Evolutionary conservation across 495 filamentous ascomycete species (phyloP).

Genomic region (Aspergillus saccharolyticus): DNA sequence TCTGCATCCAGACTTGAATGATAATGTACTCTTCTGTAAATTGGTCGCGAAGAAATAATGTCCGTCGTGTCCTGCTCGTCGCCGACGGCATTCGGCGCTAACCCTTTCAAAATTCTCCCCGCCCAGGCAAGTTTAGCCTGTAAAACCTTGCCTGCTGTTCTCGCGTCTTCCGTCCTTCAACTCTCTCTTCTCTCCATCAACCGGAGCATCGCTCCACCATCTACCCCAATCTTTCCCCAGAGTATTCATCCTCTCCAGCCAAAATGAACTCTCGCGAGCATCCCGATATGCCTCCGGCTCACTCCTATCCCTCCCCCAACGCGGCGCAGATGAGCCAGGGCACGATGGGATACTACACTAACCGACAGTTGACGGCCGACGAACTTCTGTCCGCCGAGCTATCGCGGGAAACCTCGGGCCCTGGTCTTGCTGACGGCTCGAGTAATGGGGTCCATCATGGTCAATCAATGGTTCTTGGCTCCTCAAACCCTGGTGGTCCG

Average conservation of each 20-base stretch:
- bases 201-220: slow-evolving; percentile 27
- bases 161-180: slow-evolving; percentile 33
- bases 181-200: slow-evolving; percentile 18
- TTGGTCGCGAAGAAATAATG: slow-evolving; percentile 30
- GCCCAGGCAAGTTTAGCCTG: slow-evolving; percentile 38
- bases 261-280: slow-evolving; percentile 45
- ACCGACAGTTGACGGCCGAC: slow-evolving; percentile 44
- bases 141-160: slow-evolving; percentile 36
- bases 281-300: slow-evolving; percentile 43
- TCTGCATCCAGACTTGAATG: slow-evolving; percentile 11
- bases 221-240: slow-evolving; percentile 19
- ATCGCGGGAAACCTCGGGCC: slow-evolving; percentile 41
- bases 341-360: slow-evolving; percentile 42
- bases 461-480: slow-evolving; percentile 41
- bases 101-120: slow-evolving; percentile 37
- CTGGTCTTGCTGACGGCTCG: slow-evolving; percentile 39
- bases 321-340: slow-evolving; percentile 46
- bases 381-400: slow-evolving; percentile 44
- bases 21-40: slow-evolving; percentile 13
- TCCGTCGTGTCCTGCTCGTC: slow-evolving; percentile 32
- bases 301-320: slow-evolving; percentile 47
- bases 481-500: slow-evolving; percentile 30
- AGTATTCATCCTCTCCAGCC: slow-evolving; percentile 12
- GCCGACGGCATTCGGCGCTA: slow-evolving; percentile 36
- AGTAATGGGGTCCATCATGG: slow-evolving; percentile 39